Percentiles rank a stretch among this genome's conserved stretches.
These are phyloP conservation scores for Ophiocordyceps camponoti-floridani DNA, from an alignment of 2,329 filamentous ascomycete species.

Conservation along the genomic window DNA sequence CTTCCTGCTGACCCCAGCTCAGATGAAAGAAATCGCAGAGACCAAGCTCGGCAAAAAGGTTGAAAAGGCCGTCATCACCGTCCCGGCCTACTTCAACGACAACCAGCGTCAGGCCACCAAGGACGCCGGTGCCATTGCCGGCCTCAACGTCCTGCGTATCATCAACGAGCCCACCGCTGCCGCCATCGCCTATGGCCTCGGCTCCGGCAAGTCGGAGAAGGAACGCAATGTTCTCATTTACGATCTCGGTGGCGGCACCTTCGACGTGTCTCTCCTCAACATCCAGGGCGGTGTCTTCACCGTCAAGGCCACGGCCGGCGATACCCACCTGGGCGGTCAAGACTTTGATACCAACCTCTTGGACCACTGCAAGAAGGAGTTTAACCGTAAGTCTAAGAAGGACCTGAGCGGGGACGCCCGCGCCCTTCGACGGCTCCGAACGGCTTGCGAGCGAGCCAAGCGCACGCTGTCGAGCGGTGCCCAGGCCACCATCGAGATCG, in stretches of 20 bases:
- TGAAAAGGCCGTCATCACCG: conserved; percentile 96
- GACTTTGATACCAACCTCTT: conserved; percentile 95
- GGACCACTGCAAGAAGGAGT: conserved; percentile 94
- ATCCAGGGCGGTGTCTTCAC: conserved; percentile 99
- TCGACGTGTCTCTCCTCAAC: conserved; percentile 98
- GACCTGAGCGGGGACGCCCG: conserved; percentile 69
- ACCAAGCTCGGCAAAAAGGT: conserved; percentile 97
- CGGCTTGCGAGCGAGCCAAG: conserved; percentile 99
- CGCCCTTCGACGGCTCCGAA: conserved; percentile 88
- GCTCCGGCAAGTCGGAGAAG: conserved; percentile 85
- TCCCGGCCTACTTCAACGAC: conserved; percentile 99
- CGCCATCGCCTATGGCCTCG: conserved; percentile 95
- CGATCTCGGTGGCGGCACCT: conserved; percentile 99
- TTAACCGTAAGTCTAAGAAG: conserved; percentile 58
- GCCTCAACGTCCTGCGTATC: conserved; percentile 97
- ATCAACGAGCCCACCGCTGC: conserved; percentile 99
- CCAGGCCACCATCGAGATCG: conserved; percentile 95
- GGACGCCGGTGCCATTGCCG: conserved; percentile 94
- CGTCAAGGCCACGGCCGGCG: conserved; percentile 94
- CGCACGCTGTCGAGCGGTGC: conserved; percentile 94
- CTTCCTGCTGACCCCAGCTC: conserved; percentile 6
- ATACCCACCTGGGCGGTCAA: conserved; percentile 88
- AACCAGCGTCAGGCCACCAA: conserved; percentile 99
- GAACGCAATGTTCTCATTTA: conserved; percentile 99
- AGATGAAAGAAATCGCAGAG: conserved; percentile 99